Percentiles rank a stretch among this genome's conserved stretches.
These are phyloP conservation scores for Globisporangium middletonii DNA, from an alignment of 352 stramenopile genomes.

Conservation along the genomic window DNA sequence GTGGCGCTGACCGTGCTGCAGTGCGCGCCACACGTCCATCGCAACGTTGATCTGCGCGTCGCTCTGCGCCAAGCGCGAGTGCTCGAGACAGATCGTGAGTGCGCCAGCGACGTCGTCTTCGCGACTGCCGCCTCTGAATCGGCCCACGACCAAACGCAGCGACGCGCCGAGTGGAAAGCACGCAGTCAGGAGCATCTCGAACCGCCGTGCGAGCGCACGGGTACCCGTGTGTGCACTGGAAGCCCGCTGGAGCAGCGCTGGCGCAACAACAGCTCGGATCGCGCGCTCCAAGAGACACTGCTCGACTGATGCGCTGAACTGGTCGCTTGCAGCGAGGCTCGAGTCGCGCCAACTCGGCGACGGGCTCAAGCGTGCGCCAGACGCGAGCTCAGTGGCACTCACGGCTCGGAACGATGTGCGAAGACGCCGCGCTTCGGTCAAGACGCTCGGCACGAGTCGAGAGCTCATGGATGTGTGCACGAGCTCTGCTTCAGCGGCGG, in stretches of 20 bases:
- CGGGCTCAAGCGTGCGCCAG: background rate
- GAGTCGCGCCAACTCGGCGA: background rate
- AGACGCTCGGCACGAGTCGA: background rate
- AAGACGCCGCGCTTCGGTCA: constrained; percentile 6
- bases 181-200: constrained; percentile 7
- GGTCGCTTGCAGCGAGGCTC: background rate
- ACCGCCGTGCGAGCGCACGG: constrained; percentile 2
- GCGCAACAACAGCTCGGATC: constrained; percentile 2
- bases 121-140: background rate
- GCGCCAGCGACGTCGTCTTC: constrained; percentile 34
- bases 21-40: constrained; percentile 31
- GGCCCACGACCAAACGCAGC: constrained; percentile 16
- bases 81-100: constrained; percentile 37
- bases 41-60: constrained; percentile 18
- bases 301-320: constrained; percentile 5
- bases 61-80: constrained; percentile 12
- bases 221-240: background rate
- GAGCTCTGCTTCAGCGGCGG: constrained; percentile 3
- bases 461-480: background rate
- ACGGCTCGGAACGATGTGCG: constrained; percentile 5
- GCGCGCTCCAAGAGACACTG: constrained; percentile 10
- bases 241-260: background rate
- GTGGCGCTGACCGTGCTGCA: constrained; percentile 16
- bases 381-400: background rate
- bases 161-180: constrained; percentile 24